Conservation (phyloP, 1,284 basidiomycete genomes). For the Leucoagaricus sp. region DNA sequence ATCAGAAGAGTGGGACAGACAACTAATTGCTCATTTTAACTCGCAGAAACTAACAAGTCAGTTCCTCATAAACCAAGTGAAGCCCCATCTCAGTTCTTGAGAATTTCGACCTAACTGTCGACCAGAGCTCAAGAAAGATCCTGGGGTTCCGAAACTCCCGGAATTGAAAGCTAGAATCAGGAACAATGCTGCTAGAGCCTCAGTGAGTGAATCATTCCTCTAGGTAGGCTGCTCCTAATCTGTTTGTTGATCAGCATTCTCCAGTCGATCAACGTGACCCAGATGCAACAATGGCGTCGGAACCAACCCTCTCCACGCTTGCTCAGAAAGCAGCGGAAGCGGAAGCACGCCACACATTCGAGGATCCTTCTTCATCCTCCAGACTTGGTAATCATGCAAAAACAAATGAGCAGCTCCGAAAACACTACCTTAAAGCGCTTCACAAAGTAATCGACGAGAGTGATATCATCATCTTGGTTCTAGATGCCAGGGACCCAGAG, state of each 20-base stretch:
- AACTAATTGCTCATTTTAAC: slow-evolving; percentile 3
- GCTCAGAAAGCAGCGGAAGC: slow-evolving; percentile 40
- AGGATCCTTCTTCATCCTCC: slow-evolving; percentile 35
- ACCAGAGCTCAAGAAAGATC: slow-evolving; percentile 80
- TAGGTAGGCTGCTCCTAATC: slow-evolving; percentile 1
- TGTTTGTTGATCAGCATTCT: slow-evolving; percentile 27
- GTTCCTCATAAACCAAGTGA: slow-evolving; percentile 60
- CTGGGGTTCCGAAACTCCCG: slow-evolving; percentile 77
- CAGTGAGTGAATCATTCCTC: slow-evolving; percentile 34
- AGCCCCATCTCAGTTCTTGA: slow-evolving; percentile 8
- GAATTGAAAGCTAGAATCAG: slow-evolving; percentile 61
- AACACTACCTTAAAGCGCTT: slow-evolving; percentile 73
- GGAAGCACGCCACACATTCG: slow-evolving; percentile 27
- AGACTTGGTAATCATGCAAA: slow-evolving; percentile 33
- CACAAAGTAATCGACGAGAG: slow-evolving; percentile 93
- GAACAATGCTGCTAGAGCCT: slow-evolving; percentile 53
- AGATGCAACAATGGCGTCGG: slow-evolving; percentile 72
- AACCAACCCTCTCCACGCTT: slow-evolving; percentile 64
- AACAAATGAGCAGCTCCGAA: slow-evolving; percentile 67
- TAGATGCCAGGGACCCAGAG: slow-evolving; percentile 92
- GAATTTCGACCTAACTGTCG: slow-evolving; percentile 1
- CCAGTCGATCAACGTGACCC: slow-evolving; percentile 39
- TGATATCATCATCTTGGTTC: slow-evolving; percentile 86
- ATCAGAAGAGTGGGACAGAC: neutral
- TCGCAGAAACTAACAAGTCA: slow-evolving; percentile 46